Percentiles rank a stretch among this genome's conserved stretches.
Evolutionary conservation across 2,329 filamentous ascomycete genomes (phyloP).

Genomic region (Phoma herbarum): DNA sequence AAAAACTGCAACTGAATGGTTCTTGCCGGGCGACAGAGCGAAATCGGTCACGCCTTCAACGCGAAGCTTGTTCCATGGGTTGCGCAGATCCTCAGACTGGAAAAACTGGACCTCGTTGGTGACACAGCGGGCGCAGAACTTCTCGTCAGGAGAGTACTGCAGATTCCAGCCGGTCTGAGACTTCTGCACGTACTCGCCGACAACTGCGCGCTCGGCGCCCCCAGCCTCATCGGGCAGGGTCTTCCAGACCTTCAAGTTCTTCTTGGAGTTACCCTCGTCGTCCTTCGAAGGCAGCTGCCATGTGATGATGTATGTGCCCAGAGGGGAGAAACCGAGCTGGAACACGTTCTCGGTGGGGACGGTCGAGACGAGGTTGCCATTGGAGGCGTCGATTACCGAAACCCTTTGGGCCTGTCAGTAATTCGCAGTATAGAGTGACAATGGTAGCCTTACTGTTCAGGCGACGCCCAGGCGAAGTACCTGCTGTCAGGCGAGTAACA

Average conservation of each 20-base stretch:
- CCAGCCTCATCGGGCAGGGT: conserved; percentile 74
- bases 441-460: conserved; percentile 67
- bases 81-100: conserved; percentile 82
- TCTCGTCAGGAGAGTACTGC: conserved; percentile 94
- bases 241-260: conserved; percentile 97
- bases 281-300: conserved; percentile 96
- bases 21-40: conserved; percentile 86
- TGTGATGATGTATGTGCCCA: conserved; percentile 91
- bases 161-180: conserved; percentile 95
- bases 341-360: conserved; percentile 86
- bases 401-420: conserved; percentile 63
- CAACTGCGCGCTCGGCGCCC: conserved; percentile 70
- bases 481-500: conserved; percentile 94
- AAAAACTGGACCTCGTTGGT: conserved; percentile 99
- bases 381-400: conserved; percentile 81
- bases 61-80: conserved; percentile 93
- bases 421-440: not conserved
- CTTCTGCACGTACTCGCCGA: conserved; percentile 95
- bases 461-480: conserved; percentile 94
- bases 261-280: conserved; percentile 88
- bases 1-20: conserved; percentile 92
- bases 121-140: conserved; percentile 89
- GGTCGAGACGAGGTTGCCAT: conserved; percentile 75
- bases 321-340: conserved; percentile 92
- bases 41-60: conserved; percentile 92